Base-by-base conservation (phyloP, 805 yeast genomes). In the Yamadazyma ubonensis region DNA sequence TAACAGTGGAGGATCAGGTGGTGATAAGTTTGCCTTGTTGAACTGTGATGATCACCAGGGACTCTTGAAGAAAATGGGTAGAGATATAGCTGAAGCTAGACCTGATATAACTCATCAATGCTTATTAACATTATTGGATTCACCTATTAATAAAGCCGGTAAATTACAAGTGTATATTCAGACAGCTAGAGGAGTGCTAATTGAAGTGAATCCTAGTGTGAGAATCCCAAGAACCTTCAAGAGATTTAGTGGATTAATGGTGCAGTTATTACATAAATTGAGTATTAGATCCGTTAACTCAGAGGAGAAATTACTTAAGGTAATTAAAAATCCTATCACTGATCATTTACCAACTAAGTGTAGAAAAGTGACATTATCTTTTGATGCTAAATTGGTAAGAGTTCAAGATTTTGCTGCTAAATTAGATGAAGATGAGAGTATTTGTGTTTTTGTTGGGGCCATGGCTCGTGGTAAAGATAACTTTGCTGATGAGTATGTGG, bases 51-150 rank as follows among this genome's bases (percentile, higher is more conserved):
- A 93, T 61, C 99, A 93, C 62, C 99, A 93, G 68, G 97, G 97
- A 11, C 71, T 91, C 38, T 71, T 93, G 54, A 84, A 91, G 62
- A 91, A 89, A 60, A 88, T 91, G 95, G 96, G 95, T 38, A 79
- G 98, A 59, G 98, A 93, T 58, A 91, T 93, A 48, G 87, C 96
- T 35, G 99, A 93, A 59, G 98, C 97, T 6, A 81, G 99, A 63
- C 99, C 99, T n/a, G 99, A 93, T 63, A 93, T 93, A 55, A 93
- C 99, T 31, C 99, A 93, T 61, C 99, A 91, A 67, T 93, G 99
- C 73, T 77, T 93, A 29, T 73, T 93, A 63, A 91, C 99, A 3
- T 72, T 93, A 49, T 73, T 93, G 54, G 99, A 93, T 63, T 87
- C 96, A n/a, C 99, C 99, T 30, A 85, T 93, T 55, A 93, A 93